phyloP scores from a whole-genome alignment of 441 rosid species.

The Jatropha multifida region DNA sequence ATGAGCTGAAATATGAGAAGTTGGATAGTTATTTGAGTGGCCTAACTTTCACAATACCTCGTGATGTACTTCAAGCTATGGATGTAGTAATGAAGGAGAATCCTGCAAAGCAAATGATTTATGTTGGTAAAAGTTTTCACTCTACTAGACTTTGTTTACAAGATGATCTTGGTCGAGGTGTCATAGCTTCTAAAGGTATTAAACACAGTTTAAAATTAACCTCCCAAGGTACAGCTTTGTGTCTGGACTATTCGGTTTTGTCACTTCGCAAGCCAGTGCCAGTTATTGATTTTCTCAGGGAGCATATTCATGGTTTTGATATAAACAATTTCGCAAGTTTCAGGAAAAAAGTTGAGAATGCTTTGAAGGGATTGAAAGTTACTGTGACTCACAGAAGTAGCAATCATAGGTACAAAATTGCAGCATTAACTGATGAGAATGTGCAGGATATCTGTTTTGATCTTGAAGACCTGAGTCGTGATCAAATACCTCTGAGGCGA shows the following conservation, averaged over 20 bases:
- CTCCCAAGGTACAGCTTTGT: constrained; percentile 56
- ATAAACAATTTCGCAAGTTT: constrained; percentile 26
- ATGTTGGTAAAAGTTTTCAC: constrained; percentile 55
- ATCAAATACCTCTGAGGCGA: constrained; percentile 24
- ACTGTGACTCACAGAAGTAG: constrained; percentile 49
- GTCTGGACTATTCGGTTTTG: constrained; percentile 75
- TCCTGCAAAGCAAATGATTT: constrained; percentile 60
- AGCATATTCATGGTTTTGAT: constrained; percentile 35
- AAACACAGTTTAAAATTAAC: constrained; percentile 64
- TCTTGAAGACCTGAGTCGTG: constrained; percentile 34
- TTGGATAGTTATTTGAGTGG: constrained; percentile 57
- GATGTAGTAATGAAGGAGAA: constrained; percentile 92
- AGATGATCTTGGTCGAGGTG: constrained; percentile 54
- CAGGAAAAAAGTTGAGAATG: constrained; percentile 35
- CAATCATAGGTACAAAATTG: constrained; percentile 45
- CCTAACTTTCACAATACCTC: constrained; percentile 35
- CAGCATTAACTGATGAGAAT: constrained; percentile 40
- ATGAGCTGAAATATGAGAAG: constrained; percentile 48
- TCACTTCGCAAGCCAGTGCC: constrained; percentile 57
- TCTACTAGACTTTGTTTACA: constrained; percentile 16
- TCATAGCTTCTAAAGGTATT: constrained; percentile 56
- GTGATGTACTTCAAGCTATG: constrained; percentile 77
- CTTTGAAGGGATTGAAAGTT: constrained; percentile 51
- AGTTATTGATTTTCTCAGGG: constrained; percentile 47
- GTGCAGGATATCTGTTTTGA: constrained; percentile 35